Percentiles rank a stretch among this genome's conserved stretches.
phyloP scores from a whole-genome alignment of 2,329 filamentous ascomycete species.

The Metarhizium humberi region DNA sequence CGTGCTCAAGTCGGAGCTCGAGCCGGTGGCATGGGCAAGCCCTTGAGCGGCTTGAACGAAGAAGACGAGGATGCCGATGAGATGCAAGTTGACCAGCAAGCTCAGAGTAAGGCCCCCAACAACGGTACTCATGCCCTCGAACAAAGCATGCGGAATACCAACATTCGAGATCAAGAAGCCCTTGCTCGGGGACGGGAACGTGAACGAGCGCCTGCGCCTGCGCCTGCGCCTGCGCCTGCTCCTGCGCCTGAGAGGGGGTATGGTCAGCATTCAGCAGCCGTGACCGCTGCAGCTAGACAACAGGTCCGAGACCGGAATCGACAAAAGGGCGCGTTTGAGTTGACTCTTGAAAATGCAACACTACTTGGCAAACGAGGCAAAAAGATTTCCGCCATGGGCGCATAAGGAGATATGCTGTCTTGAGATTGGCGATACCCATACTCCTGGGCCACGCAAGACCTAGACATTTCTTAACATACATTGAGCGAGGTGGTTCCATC shows the following conservation, averaged over 20 bases:
- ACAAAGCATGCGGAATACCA: slow-evolving; percentile 77
- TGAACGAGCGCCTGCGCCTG: slow-evolving; percentile 13
- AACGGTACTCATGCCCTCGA: slow-evolving; percentile 60
- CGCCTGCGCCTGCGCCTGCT: slow-evolving; percentile 2
- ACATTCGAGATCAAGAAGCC: slow-evolving; percentile 46
- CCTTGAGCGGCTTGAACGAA: slow-evolving; percentile 58
- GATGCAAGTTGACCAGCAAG: slow-evolving; percentile 55
- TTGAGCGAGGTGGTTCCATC: neutral
- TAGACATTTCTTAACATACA: neutral
- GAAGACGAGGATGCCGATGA: slow-evolving; percentile 49
- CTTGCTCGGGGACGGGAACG: slow-evolving; percentile 23
- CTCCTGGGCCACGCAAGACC: neutral
- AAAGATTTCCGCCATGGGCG: slow-evolving; percentile 39
- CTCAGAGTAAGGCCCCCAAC: slow-evolving; percentile 35
- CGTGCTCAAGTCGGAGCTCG: slow-evolving; percentile 73
- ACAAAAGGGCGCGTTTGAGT: slow-evolving; percentile 78
- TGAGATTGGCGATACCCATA: neutral
- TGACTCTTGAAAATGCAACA: slow-evolving; percentile 85
- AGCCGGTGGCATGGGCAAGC: slow-evolving; percentile 52
- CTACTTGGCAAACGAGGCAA: slow-evolving; percentile 63
- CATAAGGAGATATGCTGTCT: slow-evolving; percentile 12
- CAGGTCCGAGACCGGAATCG: slow-evolving; percentile 60
- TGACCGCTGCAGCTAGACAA: slow-evolving; percentile 74
- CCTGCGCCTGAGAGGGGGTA: slow-evolving; percentile 55
- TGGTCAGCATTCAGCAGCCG: slow-evolving; percentile 76